Percentiles rank a stretch among this genome's conserved stretches.
Evolutionary conservation across 345 rosid genomes (phyloP).

Genomic region (Lenwebbia sp.): DNA sequence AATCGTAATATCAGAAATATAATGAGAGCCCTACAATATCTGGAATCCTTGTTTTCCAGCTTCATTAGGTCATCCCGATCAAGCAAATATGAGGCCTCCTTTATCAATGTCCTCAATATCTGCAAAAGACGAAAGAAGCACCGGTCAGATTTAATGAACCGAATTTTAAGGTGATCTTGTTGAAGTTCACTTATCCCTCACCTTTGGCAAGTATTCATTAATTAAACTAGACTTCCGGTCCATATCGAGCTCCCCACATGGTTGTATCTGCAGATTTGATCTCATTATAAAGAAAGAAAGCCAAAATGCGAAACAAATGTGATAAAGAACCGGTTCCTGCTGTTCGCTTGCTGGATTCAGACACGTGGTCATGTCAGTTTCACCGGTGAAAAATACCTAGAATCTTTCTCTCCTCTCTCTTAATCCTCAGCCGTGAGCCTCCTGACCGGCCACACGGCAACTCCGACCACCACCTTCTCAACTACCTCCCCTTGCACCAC

Average conservation of each 20-base stretch:
- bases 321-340: neutral
- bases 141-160: neutral
- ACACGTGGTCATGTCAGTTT: neutral
- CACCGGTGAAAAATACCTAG: neutral
- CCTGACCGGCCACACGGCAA: neutral
- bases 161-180: neutral
- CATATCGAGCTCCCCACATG: constrained; percentile 50
- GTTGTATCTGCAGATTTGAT: constrained; percentile 36
- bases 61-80: neutral
- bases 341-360: neutral
- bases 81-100: neutral
- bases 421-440: neutral
- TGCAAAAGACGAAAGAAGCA: neutral
- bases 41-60: neutral
- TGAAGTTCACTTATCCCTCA: constrained; percentile 1
- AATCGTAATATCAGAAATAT: neutral
- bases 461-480: neutral
- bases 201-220: constrained; percentile 42
- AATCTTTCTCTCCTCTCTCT: neutral
- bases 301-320: neutral
- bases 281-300: neutral
- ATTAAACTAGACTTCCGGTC: constrained; percentile 27
- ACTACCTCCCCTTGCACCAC: neutral
- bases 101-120: neutral
- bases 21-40: neutral